These are phyloP conservation scores for Daldinia grandis DNA, from an alignment of 495 filamentous ascomycete genomes.

Conservation along the genomic window DNA sequence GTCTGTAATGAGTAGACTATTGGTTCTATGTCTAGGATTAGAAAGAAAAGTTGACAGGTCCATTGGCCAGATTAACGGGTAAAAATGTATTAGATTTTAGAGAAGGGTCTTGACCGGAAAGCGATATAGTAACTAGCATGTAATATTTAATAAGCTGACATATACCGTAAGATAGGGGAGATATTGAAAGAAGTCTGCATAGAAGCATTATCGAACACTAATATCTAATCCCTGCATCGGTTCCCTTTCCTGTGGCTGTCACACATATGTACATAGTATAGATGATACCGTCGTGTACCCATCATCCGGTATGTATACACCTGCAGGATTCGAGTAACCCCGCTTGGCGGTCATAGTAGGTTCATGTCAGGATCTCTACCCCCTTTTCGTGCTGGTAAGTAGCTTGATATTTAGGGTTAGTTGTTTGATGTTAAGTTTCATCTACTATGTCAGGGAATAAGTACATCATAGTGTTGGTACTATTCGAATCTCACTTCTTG, in stretches of 20 bases:
- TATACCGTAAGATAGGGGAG: background rate
- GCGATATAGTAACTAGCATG: background rate
- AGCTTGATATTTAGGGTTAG: background rate
- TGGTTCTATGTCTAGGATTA: background rate
- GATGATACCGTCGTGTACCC: constrained; percentile 6
- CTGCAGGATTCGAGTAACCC: constrained; percentile 31
- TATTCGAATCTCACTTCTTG: background rate
- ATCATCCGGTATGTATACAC: constrained; percentile 8
- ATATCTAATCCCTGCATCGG: constrained; percentile 1
- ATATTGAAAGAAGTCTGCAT: constrained; percentile 30
- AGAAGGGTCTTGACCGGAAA: background rate
- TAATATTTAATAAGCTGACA: constrained; percentile 1
- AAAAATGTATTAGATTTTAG: background rate
- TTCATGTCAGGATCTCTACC: constrained; percentile 2
- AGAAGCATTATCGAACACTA: constrained; percentile 33
- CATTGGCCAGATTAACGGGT: background rate
- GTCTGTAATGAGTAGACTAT: background rate
- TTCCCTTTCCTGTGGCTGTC: constrained; percentile 20
- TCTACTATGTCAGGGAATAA: background rate
- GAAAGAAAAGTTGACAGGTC: background rate
- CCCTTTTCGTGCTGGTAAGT: constrained; percentile 25
- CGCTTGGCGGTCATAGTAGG: constrained; percentile 2
- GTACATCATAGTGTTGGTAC: background rate
- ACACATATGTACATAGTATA: too few relatives aligned
- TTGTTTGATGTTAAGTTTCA: background rate